These are phyloP conservation scores for Penicillium parvum DNA, from an alignment of 495 filamentous ascomycete genomes.

Conservation along the genomic window DNA sequence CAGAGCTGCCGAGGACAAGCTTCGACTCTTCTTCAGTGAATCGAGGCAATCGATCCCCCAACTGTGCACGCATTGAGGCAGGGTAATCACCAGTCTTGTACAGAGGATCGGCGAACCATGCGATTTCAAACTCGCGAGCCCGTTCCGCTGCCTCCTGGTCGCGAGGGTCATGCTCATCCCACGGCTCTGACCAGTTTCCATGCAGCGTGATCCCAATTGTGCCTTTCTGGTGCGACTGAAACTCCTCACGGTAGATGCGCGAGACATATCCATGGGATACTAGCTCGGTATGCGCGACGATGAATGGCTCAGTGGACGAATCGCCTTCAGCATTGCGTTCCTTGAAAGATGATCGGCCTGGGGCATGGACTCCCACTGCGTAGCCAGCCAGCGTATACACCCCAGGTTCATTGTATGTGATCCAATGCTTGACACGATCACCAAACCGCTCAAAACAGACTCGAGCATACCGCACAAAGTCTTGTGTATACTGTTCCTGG, in stretches of 20 bases:
- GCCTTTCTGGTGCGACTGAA: conserved; percentile 37
- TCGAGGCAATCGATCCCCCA: conserved; percentile 43
- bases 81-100: conserved; percentile 48
- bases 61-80: conserved; percentile 43
- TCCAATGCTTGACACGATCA: conserved; percentile 47
- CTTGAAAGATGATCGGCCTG: conserved; percentile 39
- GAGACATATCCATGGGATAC: conserved; percentile 40
- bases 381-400: conserved; percentile 46
- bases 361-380: conserved; percentile 45
- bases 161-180: conserved; percentile 35
- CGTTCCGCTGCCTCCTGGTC: conserved; percentile 44
- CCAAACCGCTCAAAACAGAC: conserved; percentile 41
- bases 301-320: conserved; percentile 45
- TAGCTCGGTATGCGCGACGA: conserved; percentile 40
- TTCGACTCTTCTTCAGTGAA: conserved; percentile 39
- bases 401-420: conserved; percentile 48
- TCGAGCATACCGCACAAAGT: conserved; percentile 45
- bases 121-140: conserved; percentile 45
- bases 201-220: conserved; percentile 46
- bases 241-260: conserved; percentile 39
- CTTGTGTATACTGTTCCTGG: conserved; percentile 37
- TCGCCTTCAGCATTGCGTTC: conserved; percentile 43
- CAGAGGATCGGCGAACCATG: conserved; percentile 47
- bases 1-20: conserved; percentile 42
- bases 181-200: conserved; percentile 49